phyloP scores from a whole-genome alignment of 192 early-diverging fungal species.

The Umbelopsis isabellina region DNA sequence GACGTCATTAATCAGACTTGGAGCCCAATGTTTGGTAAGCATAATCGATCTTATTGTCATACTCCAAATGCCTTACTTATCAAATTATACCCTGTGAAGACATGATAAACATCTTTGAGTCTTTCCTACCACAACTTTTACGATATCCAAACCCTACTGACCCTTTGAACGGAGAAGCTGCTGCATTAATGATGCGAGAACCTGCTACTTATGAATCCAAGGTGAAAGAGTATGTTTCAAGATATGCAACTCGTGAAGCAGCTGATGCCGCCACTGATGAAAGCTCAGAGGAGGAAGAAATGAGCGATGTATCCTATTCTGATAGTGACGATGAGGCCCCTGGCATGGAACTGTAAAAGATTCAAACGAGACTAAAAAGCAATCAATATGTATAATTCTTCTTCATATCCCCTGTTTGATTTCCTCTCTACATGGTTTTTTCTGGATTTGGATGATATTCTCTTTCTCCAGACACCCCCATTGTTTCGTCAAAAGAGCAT shows the following conservation, averaged over 20 bases:
- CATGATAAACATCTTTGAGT: conserved; percentile 99
- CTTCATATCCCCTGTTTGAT: too few species aligned
- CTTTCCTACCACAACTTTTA: conserved; percentile 96
- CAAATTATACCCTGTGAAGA: conserved; percentile 53
- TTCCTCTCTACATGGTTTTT: too few species aligned
- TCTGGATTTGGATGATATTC: too few species aligned
- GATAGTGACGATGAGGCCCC: conserved; percentile 81
- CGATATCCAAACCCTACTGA: conserved; percentile 99
- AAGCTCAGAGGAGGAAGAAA: conserved; percentile 70
- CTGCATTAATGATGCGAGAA: conserved; percentile 96
- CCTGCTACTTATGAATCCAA: conserved; percentile 86
- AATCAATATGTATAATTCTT: too few species aligned
- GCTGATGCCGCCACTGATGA: conserved; percentile 77
- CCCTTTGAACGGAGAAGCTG: conserved; percentile 98
- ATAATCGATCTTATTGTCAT: background rate
- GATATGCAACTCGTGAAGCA: conserved; percentile 86
- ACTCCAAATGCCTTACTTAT: background rate
- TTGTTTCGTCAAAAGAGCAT: too few species aligned
- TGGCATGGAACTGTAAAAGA: conserved; percentile 74
- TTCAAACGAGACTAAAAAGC: too few species aligned
- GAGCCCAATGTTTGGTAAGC: conserved; percentile 97
- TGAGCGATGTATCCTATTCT: conserved; percentile 82
- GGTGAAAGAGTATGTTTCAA: conserved; percentile 88
- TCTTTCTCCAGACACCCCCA: too few species aligned
- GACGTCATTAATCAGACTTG: conserved; percentile 99